Evolutionary conservation across 2,329 filamentous ascomycete genomes (phyloP), one percentile per base, ranked within the genome.

Genomic region (Paraphaeosphaeria minitans): DNA sequence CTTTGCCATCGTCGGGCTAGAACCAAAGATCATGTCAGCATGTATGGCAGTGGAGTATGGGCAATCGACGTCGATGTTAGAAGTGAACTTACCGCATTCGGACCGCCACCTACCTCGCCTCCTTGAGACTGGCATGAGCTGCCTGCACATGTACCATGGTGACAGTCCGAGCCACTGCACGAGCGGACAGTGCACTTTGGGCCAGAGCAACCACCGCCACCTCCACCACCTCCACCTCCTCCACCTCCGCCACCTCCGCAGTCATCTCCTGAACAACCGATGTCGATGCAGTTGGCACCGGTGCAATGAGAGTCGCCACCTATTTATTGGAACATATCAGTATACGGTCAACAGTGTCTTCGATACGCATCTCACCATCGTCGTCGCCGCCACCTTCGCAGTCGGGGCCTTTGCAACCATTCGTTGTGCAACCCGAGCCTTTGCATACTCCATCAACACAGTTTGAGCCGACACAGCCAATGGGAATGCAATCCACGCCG

Each of bases 391-490:
- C 49, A n/a, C 24, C 24, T 14, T 52, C 49, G n/a, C 49, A 52
- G 21, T 42, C 49, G 3, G 22, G 12, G 16, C 49, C 49, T 21
- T n/a, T 19, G 37, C 49, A 52, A 10, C 49, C 49, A n/a, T 22
- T 12, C 1, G 8, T 42, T 21, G 22, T 10, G 16, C 49, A 52
- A 21, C 49, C 49, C n/a, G 22, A 22, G 8, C 35, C 49, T 35
- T 42, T 29, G 24, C 49, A 52, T 2, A 42, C 37, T 24, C 49
- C 49, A 35, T 52, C 37, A 4, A 52, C 49, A 42, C 49, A 52
- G 24, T 52, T 52, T 5, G 35, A 22, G n/a, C 49, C 49, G 22
- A 42, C 19, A 21, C 49, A 52, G 21, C 49, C 49, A 29, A 42
- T 13, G 1, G 49, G 37, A 12, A 22, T 52, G 37, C 49, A 52